Base-by-base conservation (phyloP, 2,329 filamentous ascomycete genomes). In the Fusarium domesticum region DNA sequence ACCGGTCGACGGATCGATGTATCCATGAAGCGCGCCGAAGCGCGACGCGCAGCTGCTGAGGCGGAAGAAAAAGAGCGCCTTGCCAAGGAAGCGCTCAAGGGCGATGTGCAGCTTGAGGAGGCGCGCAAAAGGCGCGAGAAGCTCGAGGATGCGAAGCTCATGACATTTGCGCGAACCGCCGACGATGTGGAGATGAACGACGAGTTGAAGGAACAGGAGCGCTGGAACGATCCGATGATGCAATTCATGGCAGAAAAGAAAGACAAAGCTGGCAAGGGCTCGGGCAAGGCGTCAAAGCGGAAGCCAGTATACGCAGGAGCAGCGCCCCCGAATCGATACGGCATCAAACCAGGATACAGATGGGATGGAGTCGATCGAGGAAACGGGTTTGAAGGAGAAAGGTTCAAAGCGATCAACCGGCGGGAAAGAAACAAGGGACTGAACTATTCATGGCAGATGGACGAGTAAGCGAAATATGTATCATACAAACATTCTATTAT, bases 341-440 rank as follows among this genome's bases (percentile, higher is more conserved):
- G 88, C 1, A 97, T 98, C 50, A 77, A 85, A 48, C 93, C 93
- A 0, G 95, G 93, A 0, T 89, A 95, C 71, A 76, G 89, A 53
- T 98, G 93, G 93, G 93, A 98, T 73, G 93, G 95, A 6, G 93
- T 98, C 15, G 93, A 98, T 73, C 77, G 93, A 54, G 78, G 89
- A 16, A 98, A 89, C 69, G 92, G 92, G 1, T 97, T 96, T 64
- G 93, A 98, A 71, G 86, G 81, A 50, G 85, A 96, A 63, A 87
- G 91, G 71, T 97, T 97, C 70, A 89, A 87, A 64, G 88, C 90
- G 2, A 74, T 91, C 54, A 96, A 96, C 65, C 75, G 82, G 56
- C 80, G 80, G 56, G 82, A 84, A 59, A 83, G 90, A 64, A 82
- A 86, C 57, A 86, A 87, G 67, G 85, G 85, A 23, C 67, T 97